Evolutionary conservation across 1,284 basidiomycete species (phyloP).

Genomic region (Boletus semigastroideus): DNA sequence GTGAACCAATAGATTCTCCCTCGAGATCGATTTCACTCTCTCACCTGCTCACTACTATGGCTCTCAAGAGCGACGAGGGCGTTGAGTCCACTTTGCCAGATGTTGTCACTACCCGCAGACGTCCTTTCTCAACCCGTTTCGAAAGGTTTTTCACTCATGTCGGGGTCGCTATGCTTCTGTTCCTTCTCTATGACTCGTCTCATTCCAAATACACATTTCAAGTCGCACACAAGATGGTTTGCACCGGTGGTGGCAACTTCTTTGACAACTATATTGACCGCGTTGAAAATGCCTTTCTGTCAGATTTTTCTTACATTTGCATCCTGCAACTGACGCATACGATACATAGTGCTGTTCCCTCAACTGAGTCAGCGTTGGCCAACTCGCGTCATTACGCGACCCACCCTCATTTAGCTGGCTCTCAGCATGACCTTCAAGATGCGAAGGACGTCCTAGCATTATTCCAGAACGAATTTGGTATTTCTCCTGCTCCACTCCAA

Average conservation of each 20-base stretch:
- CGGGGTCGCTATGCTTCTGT: conserved; percentile 5
- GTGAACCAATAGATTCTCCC: background rate
- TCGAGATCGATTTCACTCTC: background rate
- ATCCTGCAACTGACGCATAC: conserved; percentile 3
- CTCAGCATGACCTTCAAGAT: conserved; percentile 61
- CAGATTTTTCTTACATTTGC: conserved; percentile 1
- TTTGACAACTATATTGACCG: conserved; percentile 17
- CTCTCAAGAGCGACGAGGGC: conserved; percentile 13
- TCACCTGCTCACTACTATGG: conserved; percentile 14
- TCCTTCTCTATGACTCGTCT: conserved; percentile 14
- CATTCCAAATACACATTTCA: background rate
- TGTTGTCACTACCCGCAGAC: conserved; percentile 1
- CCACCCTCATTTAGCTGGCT: conserved; percentile 74
- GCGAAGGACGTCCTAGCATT: conserved; percentile 62
- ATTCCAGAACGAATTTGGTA: conserved; percentile 61
- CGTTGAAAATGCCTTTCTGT: conserved; percentile 31
- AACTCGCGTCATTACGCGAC: conserved; percentile 60
- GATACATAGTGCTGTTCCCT: conserved; percentile 23
- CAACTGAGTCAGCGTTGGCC: conserved; percentile 25
- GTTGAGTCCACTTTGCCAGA: conserved; percentile 9
- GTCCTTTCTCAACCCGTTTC: background rate
- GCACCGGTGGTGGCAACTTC: background rate
- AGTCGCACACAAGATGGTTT: conserved; percentile 1
- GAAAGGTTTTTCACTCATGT: conserved; percentile 6
- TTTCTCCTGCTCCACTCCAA: conserved; percentile 41